Conservation (phyloP, 164 flowering plant genomes). For the Malania oleifera region DNA sequence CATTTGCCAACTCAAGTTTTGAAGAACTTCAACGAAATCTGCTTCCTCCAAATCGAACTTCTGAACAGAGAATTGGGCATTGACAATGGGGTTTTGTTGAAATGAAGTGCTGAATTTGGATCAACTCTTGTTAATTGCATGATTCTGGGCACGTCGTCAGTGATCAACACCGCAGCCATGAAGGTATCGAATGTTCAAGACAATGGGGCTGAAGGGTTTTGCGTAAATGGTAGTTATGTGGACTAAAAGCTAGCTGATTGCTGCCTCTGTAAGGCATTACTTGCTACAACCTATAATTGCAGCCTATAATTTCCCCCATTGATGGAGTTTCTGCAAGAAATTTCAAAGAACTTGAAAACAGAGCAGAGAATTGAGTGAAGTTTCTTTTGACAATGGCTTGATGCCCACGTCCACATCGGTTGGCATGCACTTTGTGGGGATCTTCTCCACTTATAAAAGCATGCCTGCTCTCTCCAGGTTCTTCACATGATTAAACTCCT, state of each 20-base stretch:
- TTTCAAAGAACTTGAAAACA: too few relatives aligned
- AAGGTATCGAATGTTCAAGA: constrained; percentile 4
- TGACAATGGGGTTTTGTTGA: constrained; percentile 77
- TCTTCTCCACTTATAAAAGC: too few relatives aligned
- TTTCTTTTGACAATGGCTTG: too few relatives aligned
- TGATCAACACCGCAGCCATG: constrained; percentile 13
- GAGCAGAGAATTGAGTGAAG: too few relatives aligned
- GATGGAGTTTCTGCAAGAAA: too few relatives aligned
- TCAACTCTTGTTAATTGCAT: constrained; percentile 81
- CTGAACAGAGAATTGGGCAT: constrained; percentile 89
- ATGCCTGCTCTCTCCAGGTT: too few relatives aligned
- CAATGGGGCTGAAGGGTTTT: constrained; percentile 12
- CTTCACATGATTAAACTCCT: too few relatives aligned
- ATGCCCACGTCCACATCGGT: too few relatives aligned
- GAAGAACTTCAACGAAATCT: constrained; percentile 75
- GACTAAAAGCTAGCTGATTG: constrained; percentile 84
- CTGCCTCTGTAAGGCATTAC: constrained; percentile 85
- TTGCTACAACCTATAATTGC: constrained; percentile 78
- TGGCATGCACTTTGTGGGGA: too few relatives aligned
- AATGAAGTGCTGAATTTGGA: constrained; percentile 92
- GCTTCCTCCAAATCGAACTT: constrained; percentile 64
- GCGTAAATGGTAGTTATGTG: constrained; percentile 42
- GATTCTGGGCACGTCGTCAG: constrained; percentile 78
- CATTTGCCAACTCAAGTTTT: constrained; percentile 88
- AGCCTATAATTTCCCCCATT: too few relatives aligned